A percentile compares a stretch with the other conserved stretches of the same genome.
Conservation (phyloP, 768 basidiomycete genomes). For the Calvatia gigantea region DNA sequence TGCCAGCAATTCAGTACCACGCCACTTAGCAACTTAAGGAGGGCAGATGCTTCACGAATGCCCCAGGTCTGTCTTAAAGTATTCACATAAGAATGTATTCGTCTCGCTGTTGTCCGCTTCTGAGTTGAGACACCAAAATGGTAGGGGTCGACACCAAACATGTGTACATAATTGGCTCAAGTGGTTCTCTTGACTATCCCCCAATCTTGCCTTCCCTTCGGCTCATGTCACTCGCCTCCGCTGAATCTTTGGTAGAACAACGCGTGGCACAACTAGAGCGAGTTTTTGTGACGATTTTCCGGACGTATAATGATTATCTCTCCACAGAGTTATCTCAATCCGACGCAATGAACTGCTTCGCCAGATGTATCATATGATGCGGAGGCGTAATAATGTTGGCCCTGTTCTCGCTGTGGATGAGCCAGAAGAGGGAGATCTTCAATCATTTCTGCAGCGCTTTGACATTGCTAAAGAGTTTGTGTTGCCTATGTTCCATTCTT, state of each 20-base stretch:
- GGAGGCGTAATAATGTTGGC: conserved; percentile 45
- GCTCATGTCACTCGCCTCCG: conserved; percentile 12
- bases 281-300: conserved; percentile 12
- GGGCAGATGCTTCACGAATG: no score
- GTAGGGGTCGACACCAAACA: conserved; percentile 1
- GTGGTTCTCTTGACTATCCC: not conserved
- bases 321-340: conserved; percentile 51
- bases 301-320: conserved; percentile 8
- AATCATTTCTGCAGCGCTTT: conserved; percentile 12
- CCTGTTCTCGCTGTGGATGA: conserved; percentile 27
- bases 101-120: no score
- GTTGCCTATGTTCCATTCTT: not conserved
- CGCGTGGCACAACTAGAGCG: conserved; percentile 43
- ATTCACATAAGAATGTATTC: no score
- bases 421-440: conserved; percentile 12
- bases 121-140: no score
- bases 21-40: no score
- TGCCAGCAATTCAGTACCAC: no score
- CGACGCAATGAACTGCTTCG: conserved; percentile 69
- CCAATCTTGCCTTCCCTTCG: not conserved
- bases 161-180: not conserved
- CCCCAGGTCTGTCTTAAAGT: no score
- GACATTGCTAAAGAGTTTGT: conserved; percentile 21
- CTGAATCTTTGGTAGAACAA: conserved; percentile 39
- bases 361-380: conserved; percentile 68